Evolutionary conservation across 2,329 filamentous ascomycete species (phyloP).

Genomic region (Phaeosphaeriaceae sp.): DNA sequence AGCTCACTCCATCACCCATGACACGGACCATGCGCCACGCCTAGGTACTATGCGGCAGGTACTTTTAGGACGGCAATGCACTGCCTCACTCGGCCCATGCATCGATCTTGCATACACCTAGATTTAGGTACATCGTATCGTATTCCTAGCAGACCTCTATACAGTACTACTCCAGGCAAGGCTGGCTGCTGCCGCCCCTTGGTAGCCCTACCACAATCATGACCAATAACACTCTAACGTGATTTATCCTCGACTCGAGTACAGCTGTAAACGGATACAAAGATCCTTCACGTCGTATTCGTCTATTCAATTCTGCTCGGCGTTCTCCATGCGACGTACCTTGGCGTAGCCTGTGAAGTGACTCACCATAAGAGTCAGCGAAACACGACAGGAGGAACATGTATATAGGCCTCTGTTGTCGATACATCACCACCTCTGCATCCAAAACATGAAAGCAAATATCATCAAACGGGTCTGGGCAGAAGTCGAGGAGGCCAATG

Average conservation of each 20-base stretch:
- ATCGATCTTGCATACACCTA: neutral
- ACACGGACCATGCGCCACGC: neutral
- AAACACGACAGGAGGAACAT: neutral
- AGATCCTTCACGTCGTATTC: neutral
- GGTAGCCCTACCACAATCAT: neutral
- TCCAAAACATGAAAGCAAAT: conserved; percentile 6
- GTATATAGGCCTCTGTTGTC: neutral
- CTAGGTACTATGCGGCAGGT: neutral
- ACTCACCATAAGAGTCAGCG: neutral
- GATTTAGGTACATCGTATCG: neutral
- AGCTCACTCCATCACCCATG: neutral
- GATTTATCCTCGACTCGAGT: neutral
- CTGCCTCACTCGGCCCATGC: neutral
- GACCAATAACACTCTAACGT: neutral
- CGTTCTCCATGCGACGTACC: neutral
- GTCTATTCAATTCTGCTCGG: neutral
- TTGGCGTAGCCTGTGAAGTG: neutral
- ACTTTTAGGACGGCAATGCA: neutral
- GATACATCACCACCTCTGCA: neutral
- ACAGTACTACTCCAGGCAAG: no score
- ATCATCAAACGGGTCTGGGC: conserved; percentile 7
- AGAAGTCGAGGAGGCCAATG: conserved; percentile 10
- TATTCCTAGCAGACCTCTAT: neutral
- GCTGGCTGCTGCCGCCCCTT: no score
- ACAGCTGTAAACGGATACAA: neutral